Percentiles rank a stretch among this genome's conserved stretches.
Conservation (phyloP, 805 yeast genomes). For the Monosporozyma unispora region DNA sequence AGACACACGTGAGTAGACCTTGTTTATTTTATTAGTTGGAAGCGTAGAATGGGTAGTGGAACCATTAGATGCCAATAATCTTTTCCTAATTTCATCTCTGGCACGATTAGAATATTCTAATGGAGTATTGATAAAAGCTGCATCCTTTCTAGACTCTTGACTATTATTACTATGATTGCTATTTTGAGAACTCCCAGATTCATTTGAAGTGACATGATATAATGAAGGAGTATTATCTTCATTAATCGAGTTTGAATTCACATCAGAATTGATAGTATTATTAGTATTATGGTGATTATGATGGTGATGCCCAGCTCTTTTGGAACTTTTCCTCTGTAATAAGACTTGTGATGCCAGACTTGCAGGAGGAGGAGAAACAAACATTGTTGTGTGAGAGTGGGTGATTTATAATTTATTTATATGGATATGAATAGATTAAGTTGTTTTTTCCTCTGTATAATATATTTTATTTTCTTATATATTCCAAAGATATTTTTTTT, state of each 20-base stretch:
- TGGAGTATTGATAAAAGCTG: slow-evolving; percentile 29
- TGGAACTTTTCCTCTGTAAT: slow-evolving; percentile 6
- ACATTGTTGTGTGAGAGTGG: slow-evolving; percentile 13
- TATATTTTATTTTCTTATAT: too few relatives aligned
- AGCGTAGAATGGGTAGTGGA: not conserved
- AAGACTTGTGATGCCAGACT: slow-evolving; percentile 18
- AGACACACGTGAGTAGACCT: not conserved
- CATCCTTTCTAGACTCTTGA: slow-evolving; percentile 5
- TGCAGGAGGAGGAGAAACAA: slow-evolving; percentile 29
- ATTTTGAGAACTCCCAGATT: slow-evolving; percentile 1
- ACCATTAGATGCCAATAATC: slow-evolving; percentile 13
- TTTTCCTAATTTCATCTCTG: slow-evolving; percentile 27
- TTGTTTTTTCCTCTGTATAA: too few relatives aligned
- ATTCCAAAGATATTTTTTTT: too few relatives aligned
- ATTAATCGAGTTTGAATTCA: not conserved
- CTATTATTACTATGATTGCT: slow-evolving; percentile 2
- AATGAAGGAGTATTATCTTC: not conserved
- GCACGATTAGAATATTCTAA: slow-evolving; percentile 30
- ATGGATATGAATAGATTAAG: too few relatives aligned
- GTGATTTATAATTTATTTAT: too few relatives aligned
- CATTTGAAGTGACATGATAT: not conserved
- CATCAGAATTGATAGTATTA: slow-evolving; percentile 1
- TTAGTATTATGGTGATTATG: slow-evolving; percentile 2
- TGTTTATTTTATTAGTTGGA: not conserved
- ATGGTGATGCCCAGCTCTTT: slow-evolving; percentile 1